Evolutionary conservation across 1,284 basidiomycete genomes (phyloP), one percentile per base, ranked within the genome.

Genomic region (Golubevia pallescens): DNA sequence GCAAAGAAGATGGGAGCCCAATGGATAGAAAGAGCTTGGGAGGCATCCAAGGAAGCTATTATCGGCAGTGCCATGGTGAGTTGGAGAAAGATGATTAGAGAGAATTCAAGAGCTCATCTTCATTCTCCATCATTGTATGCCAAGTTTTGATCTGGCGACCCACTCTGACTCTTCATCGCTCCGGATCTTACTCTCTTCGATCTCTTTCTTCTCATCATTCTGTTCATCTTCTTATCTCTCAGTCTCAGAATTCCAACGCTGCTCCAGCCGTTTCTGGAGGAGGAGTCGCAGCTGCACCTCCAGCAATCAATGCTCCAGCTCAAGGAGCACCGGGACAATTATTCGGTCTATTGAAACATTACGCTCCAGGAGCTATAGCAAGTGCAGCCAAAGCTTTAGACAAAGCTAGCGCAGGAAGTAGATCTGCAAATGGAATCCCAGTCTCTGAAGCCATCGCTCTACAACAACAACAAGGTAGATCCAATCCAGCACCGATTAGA

Each of bases 1-100:
- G 57, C 62, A 6, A 61, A 24, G n/a, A 57, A 20, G 19, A 23
- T 57, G 16, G 60, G 42, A 21, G 42, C 62, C 24, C 6, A 19
- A 28, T 32, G 24, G 24, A 32, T 20, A 6, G 28, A 20, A 23
- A 28, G 57, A 28, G 28, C 24, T 20, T 19, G 57, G 19, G n/a
- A 19, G 20, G 24, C 19, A 3, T 48, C 24, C 6, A 20, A 20
- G 52, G 28, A 28, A 14, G 24, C 28, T 19, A 20, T 48, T n/a
- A 20, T 19, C 28, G 57, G 19, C 5, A 28, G 14, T 32, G 19
- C 65, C 0, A 57, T 28, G 28, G 59, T 4, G 13, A 69, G 53
- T 28, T 7, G 65, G 6, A 62, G 70, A n/a, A 62, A 7, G 0
- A 14, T n/a, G 1, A 28, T 74, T 16, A 70, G 69, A 3, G 62